Percentiles rank a stretch among this genome's conserved stretches.
These are phyloP conservation scores for Clonostachys chloroleuca DNA, from an alignment of 2,329 filamentous ascomycete species.

Conservation along the genomic window DNA sequence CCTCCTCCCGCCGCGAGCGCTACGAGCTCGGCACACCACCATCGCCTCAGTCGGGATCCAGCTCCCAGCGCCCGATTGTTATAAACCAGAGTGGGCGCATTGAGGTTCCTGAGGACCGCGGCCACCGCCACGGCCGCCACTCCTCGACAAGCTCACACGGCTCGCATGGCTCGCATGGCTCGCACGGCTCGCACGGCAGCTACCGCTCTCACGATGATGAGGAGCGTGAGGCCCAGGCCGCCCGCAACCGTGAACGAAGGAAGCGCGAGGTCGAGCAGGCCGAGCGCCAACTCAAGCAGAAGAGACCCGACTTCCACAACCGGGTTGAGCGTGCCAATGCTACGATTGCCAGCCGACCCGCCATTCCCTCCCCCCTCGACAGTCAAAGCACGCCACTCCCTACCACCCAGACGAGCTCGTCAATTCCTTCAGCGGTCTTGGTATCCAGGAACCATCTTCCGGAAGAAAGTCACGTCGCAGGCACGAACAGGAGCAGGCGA, in stretches of 20 bases:
- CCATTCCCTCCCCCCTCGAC: conserved; percentile 18
- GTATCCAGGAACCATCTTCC: conserved; percentile 15
- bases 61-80: conserved; percentile 24
- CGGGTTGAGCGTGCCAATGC: conserved; percentile 35
- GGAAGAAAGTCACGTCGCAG: conserved; percentile 22
- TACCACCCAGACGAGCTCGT: conserved; percentile 23
- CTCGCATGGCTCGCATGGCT: conserved; percentile 7
- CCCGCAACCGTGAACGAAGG: conserved; percentile 10
- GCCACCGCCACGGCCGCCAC: conserved; percentile 13
- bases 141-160: background rate
- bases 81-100: conserved; percentile 25
- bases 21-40: conserved; percentile 38
- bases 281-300: conserved; percentile 17
- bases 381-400: conserved; percentile 9
- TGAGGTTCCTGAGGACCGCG: conserved; percentile 19
- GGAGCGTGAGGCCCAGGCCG: conserved; percentile 15
- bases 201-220: conserved; percentile 19
- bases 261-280: conserved; percentile 2
- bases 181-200: conserved; percentile 27
- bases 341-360: conserved; percentile 30
- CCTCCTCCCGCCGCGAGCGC: conserved; percentile 29
- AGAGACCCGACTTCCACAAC: conserved; percentile 14
- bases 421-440: conserved; percentile 22
- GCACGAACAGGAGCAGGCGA: conserved; percentile 16
- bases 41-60: conserved; percentile 25